phyloP scores from a whole-genome alignment of 352 stramenopile species.

The Achlya hypogyna region DNA sequence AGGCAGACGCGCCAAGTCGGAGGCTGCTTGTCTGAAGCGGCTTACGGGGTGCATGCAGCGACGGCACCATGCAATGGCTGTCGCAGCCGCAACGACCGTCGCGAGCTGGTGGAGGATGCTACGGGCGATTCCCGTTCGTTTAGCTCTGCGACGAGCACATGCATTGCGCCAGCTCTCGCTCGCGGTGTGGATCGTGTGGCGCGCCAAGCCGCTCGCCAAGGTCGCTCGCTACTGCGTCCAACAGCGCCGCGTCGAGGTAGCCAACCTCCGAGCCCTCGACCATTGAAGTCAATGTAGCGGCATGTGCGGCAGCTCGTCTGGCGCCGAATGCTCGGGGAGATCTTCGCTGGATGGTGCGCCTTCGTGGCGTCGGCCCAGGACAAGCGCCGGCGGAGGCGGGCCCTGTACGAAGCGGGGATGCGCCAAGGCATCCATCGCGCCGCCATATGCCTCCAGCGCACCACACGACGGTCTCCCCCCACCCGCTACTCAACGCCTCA shows the following conservation, averaged over 20 bases:
- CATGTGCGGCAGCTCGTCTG: not conserved
- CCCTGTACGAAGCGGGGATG: not conserved
- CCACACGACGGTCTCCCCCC: not conserved
- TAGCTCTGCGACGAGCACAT: conserved; percentile 2
- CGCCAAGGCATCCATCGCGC: not conserved
- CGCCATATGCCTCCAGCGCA: not conserved
- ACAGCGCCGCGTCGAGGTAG: not conserved
- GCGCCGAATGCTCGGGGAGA: not conserved
- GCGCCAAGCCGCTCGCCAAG: not conserved
- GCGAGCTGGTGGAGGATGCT: conserved; percentile 16
- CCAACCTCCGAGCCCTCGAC: not conserved
- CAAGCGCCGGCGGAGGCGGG: not conserved
- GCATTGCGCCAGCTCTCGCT: not conserved
- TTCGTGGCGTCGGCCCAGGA: not conserved
- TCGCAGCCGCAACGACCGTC: not conserved
- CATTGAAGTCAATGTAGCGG: not conserved
- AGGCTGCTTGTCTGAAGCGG: not conserved
- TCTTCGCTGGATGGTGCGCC: not conserved
- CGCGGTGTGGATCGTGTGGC: not conserved
- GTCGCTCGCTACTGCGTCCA: not conserved
- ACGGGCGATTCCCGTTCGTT: not conserved
- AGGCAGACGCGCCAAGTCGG: not conserved
- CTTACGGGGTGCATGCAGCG: conserved; percentile 7
- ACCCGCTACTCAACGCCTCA: not conserved
- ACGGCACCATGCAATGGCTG: not conserved